Base-by-base conservation (phyloP, 129 eudicot genomes). In the Helichrysum umbraculigerum region DNA sequence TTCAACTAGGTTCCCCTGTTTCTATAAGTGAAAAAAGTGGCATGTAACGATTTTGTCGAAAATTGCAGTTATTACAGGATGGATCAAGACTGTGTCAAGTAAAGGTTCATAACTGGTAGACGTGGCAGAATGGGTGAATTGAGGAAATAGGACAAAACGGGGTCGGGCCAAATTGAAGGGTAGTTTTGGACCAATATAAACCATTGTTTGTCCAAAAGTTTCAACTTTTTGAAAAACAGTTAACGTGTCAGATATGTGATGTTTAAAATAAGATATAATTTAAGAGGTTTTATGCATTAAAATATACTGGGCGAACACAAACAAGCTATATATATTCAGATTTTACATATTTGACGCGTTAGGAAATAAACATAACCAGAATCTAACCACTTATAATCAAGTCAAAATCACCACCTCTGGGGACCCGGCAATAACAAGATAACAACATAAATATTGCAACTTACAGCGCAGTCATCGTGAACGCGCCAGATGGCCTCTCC, bases 401-500 rank as follows among this genome's bases (percentile, higher is more conserved):
- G 64, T 58, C 8, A 58, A 58, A 19, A 58, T 58, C 11, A 12
- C 64, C 15, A 7, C 64, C 64, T 58, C 64, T 58, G 12, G 7
- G 5, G 10, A 60, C 17, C 15, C 5, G 28, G 20, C 17, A 29
- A 25, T 42, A 41, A 69, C 15, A 51, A 41, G 16, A 60, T 58
- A 57, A 41, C 28, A 41, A 58, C 72, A 73, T 35, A 47, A 22
- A 71, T 35, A 51, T 78, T 22, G 66, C 11, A 59, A 88, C 99
- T 91, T 74, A 94, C 97, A 42, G 93, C 79, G 51, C 87, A 94
- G 63, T 91, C 96, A 88, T 94, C 98, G 71, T 91, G 97, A n/a
- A 91, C 97, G 25, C 92, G 97, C 99, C 97, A 94, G 71, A 94
- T 87, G 47, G 99, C 89, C 84, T 94, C 97, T 33, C 96, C 99